Conservation (phyloP, 768 basidiomycete genomes). For the Coprinopsis marcescibilis region DNA sequence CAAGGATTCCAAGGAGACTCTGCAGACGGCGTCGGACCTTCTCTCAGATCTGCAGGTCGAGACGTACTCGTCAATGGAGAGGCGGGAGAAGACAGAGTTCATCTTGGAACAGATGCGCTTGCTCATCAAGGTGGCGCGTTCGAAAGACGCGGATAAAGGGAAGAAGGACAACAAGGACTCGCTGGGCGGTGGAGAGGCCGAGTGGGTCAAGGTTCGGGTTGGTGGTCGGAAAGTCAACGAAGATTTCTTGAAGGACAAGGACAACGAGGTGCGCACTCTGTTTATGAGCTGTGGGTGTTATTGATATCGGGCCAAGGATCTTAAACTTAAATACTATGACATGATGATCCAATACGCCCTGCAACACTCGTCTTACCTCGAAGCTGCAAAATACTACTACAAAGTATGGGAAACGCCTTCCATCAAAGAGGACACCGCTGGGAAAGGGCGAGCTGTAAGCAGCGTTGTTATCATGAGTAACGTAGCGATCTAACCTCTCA, state of each 20-base stretch:
- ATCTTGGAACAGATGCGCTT: slow-evolving; percentile 97
- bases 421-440: slow-evolving; percentile 75
- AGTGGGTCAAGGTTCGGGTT: slow-evolving; percentile 91
- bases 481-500: slow-evolving; percentile 9
- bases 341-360: slow-evolving; percentile 95
- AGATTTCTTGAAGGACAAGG: slow-evolving; percentile 82
- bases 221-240: slow-evolving; percentile 94
- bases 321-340: slow-evolving; percentile 94
- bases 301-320: slow-evolving; percentile 48
- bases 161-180: slow-evolving; percentile 58
- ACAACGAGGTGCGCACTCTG: slow-evolving; percentile 62
- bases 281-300: background rate
- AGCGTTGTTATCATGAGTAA: background rate
- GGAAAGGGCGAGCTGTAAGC: slow-evolving; percentile 64
- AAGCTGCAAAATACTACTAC: slow-evolving; percentile 92
- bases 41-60: slow-evolving; percentile 96
- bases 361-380: slow-evolving; percentile 78
- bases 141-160: slow-evolving; percentile 66
- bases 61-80: slow-evolving; percentile 98
- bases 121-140: slow-evolving; percentile 66
- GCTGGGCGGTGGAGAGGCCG: slow-evolving; percentile 69
- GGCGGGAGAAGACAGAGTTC: slow-evolving; percentile 96
- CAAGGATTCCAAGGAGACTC: slow-evolving; percentile 56
- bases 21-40: slow-evolving; percentile 85
- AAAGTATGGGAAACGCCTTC: slow-evolving; percentile 97